These are phyloP conservation scores for Amanita exitialis DNA, from an alignment of 768 basidiomycete genomes.

Conservation along the genomic window DNA sequence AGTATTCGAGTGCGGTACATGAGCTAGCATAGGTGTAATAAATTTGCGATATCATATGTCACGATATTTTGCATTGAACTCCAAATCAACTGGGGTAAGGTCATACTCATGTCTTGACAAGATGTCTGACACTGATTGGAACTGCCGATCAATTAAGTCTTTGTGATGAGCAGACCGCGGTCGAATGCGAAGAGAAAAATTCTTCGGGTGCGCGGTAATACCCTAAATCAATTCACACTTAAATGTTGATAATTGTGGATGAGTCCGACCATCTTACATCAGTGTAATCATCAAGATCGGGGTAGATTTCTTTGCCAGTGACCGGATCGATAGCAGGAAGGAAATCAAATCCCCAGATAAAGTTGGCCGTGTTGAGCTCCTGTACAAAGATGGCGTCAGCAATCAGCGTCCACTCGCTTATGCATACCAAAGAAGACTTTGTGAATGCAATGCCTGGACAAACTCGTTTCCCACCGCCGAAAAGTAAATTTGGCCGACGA, in stretches of 20 bases:
- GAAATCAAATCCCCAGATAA: conserved; percentile 18
- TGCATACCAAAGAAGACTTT: conserved; percentile 11
- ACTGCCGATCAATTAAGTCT: conserved; percentile 7
- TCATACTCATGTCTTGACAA: conserved; percentile 6
- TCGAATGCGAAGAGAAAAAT: conserved; percentile 7
- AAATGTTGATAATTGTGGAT: background rate
- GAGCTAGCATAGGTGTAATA: background rate
- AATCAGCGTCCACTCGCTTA: conserved; percentile 5
- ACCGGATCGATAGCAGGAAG: conserved; percentile 7
- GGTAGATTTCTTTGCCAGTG: conserved; percentile 8
- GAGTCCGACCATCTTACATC: background rate
- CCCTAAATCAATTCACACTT: conserved; percentile 5
- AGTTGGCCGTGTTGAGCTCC: conserved; percentile 7
- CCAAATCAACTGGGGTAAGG: conserved; percentile 4
- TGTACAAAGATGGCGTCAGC: too few species aligned
- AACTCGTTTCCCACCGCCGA: conserved; percentile 13
- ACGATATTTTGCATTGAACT: conserved; percentile 5
- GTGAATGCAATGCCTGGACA: conserved; percentile 17
- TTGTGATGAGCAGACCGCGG: conserved; percentile 8
- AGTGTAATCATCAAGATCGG: conserved; percentile 6
- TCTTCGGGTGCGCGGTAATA: conserved; percentile 8
- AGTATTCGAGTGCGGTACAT: too few species aligned
- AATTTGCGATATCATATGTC: background rate
- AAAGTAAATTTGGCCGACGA: conserved; percentile 11
- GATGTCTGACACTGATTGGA: conserved; percentile 5